These are phyloP conservation scores for Basipetospora chlamydospora DNA, from an alignment of 2,329 filamentous ascomycete species.

Conservation along the genomic window DNA sequence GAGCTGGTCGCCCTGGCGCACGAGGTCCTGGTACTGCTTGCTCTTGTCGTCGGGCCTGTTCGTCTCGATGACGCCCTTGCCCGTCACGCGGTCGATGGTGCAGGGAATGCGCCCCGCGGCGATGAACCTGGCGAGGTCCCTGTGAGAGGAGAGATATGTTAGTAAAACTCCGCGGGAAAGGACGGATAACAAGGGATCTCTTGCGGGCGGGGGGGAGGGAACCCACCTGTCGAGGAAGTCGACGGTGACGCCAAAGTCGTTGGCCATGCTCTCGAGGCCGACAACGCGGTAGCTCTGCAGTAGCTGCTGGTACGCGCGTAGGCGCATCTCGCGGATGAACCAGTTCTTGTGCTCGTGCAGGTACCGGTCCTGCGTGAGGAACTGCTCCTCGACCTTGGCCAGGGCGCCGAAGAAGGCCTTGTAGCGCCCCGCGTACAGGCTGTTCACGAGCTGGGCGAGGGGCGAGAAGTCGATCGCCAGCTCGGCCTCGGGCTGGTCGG, in stretches of 20 bases:
- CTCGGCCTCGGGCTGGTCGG: slow-evolving; percentile 64
- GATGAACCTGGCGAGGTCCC: slow-evolving; percentile 93
- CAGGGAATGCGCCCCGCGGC: slow-evolving; percentile 86
- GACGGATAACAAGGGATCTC: neutral
- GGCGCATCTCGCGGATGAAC: slow-evolving; percentile 97
- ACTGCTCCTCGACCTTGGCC: slow-evolving; percentile 80
- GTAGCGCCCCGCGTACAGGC: slow-evolving; percentile 88
- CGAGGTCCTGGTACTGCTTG: slow-evolving; percentile 97
- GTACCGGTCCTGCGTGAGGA: slow-evolving; percentile 88
- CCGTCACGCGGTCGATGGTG: slow-evolving; percentile 93
- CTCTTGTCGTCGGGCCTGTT: slow-evolving; percentile 98
- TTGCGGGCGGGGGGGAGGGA: neutral
- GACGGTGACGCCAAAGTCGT: slow-evolving; percentile 90
- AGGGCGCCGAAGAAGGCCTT: slow-evolving; percentile 85
- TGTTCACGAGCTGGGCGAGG: slow-evolving; percentile 75
- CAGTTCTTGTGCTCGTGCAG: slow-evolving; percentile 90
- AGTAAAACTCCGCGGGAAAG: neutral
- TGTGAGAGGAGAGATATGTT: slow-evolving; percentile 18
- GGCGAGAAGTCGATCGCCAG: slow-evolving; percentile 77
- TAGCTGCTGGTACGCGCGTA: slow-evolving; percentile 91
- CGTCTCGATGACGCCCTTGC: slow-evolving; percentile 91
- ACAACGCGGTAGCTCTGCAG: slow-evolving; percentile 96
- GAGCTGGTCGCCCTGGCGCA: slow-evolving; percentile 92
- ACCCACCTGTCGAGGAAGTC: slow-evolving; percentile 87
- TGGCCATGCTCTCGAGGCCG: slow-evolving; percentile 92